Evolutionary conservation across 805 yeast species (phyloP), one percentile per base, ranked within the genome.

Genomic region (Wickerhamiella brachini): DNA sequence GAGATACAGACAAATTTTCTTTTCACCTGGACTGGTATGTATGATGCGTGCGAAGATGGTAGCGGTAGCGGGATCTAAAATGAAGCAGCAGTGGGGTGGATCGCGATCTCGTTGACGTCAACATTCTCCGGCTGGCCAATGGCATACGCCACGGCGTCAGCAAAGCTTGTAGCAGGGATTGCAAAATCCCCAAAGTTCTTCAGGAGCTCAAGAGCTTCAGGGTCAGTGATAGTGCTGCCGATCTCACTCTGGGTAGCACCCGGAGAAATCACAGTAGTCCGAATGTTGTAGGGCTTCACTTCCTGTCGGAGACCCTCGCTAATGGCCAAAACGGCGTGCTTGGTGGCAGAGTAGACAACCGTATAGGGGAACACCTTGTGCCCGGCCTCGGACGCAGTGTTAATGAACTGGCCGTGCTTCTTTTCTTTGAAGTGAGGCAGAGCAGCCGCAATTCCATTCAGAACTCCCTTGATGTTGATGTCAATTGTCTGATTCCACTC

Each of bases 231-330:
- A 12, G 22, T 22, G 9, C 4, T 8, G 4, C 9, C 21, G 13
- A 81, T 81, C 61, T 81, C 87, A 47, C 86, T 81, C 61, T 81
- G 85, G 47, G 81, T 85, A 50, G 77, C 78, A 60, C 87, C 86
- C n/a, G 87, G 87, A 56, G 81, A 81, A 49, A 81, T 72, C 64
- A 80, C 85, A 54, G 81, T 74, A 49, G 81, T 77, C 60, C 87
- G 72, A 59, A 81, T 74, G 51, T 75, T 76, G 22, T 93, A 83
- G 64, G 72, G 71, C 57, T 82, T 76, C 63, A 80, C 69, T 63
- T 85, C 93, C 65, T 81, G 83, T 67, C 93, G 75, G 60, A 78
- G 69, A 1, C 75, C 69, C 50, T 75, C 74, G 21, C 80, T 69
- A 62, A 80, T 79, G 1, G 78, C 61, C 65, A 74, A 49, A 37